Evolutionary conservation across 306 rosid species (phyloP), one percentile per base, ranked within the genome.

Genomic region (Rosa lucieae): DNA sequence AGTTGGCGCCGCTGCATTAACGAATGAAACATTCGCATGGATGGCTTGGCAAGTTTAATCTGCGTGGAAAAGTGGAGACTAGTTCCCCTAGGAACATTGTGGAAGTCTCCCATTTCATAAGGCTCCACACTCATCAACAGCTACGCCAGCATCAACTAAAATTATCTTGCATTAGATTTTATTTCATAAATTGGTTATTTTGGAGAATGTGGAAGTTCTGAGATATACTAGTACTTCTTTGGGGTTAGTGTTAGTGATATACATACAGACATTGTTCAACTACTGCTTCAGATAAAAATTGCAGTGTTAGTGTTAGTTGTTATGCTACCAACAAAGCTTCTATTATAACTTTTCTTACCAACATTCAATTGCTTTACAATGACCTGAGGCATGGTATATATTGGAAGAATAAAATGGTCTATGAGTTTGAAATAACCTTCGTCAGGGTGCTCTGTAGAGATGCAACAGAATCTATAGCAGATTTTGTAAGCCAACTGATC

Each of bases 401-500:
- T 10, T 55, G 37, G 46, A 32, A 55, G 21, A 51, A 23, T 1
- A n/a, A 37, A 52, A 20, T 20, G 5, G 43, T 67, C 83, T 85
- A 88, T 35, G 91, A 88, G 74, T 85, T 79, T 14, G 93, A 84
- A 75, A 95, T 85, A 80, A 88, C 90, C 86, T 80, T 88, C 39
- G 88, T 74, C 56, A 95, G 69, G 78, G 93, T 89, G 87, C 88
- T 90, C 69, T 95, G 99, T 39, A 92, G 80, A 26, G 84, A 84
- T 51, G 95, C 81, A 73, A 91, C 88, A 32, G 97, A 91, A 75
- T 91, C 97, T 75, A 92, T 78, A 32, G 97, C 97, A 52, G 98
- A 87, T 70, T 95, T 95, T 73, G 97, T 70, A 44, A 95, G 83
- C 98, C 98, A 95, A 90, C 99, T 95, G 73, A 92, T 87, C 78